phyloP scores from a whole-genome alignment of 2,329 filamentous ascomycete species.

The Orbilia brochopaga region DNA sequence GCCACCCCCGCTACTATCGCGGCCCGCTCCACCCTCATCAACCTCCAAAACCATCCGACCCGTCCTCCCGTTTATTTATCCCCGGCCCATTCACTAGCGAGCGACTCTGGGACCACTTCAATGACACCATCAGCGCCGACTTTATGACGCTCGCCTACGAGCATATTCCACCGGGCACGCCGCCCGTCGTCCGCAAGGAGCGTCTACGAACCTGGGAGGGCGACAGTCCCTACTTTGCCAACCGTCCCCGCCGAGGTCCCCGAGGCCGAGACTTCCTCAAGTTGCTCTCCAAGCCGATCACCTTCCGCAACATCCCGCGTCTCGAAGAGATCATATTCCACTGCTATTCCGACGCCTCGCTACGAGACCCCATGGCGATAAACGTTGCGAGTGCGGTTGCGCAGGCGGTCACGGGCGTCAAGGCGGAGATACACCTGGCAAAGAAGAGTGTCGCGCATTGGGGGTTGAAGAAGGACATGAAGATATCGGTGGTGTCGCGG shows the following conservation, averaged over 20 bases:
- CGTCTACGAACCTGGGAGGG: conserved; percentile 85
- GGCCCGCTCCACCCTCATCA: conserved; percentile 92
- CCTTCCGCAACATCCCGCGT: conserved; percentile 83
- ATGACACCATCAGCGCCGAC: conserved; percentile 83
- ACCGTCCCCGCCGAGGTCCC: conserved; percentile 81
- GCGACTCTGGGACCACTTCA: conserved; percentile 86
- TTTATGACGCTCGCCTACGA: conserved; percentile 86
- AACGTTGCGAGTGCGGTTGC: conserved; percentile 83
- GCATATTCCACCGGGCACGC: conserved; percentile 80
- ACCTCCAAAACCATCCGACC: conserved; percentile 83
- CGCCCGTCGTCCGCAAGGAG: conserved; percentile 65
- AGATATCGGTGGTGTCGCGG: conserved; percentile 76
- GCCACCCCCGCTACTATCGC: conserved; percentile 91
- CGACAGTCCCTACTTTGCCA: conserved; percentile 91
- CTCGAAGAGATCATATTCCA: conserved; percentile 82
- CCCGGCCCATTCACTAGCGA: conserved; percentile 90
- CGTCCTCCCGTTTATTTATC: conserved; percentile 82
- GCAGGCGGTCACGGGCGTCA: conserved; percentile 81
- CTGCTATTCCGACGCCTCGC: conserved; percentile 71
- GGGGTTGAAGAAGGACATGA: conserved; percentile 73
- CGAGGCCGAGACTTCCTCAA: conserved; percentile 76
- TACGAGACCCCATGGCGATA: conserved; percentile 74
- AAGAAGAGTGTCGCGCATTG: conserved; percentile 76
- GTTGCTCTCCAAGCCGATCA: conserved; percentile 74
- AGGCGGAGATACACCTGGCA: conserved; percentile 72